Base-by-base conservation (phyloP, 1,284 basidiomycete genomes). In the Flammula alnicola region DNA sequence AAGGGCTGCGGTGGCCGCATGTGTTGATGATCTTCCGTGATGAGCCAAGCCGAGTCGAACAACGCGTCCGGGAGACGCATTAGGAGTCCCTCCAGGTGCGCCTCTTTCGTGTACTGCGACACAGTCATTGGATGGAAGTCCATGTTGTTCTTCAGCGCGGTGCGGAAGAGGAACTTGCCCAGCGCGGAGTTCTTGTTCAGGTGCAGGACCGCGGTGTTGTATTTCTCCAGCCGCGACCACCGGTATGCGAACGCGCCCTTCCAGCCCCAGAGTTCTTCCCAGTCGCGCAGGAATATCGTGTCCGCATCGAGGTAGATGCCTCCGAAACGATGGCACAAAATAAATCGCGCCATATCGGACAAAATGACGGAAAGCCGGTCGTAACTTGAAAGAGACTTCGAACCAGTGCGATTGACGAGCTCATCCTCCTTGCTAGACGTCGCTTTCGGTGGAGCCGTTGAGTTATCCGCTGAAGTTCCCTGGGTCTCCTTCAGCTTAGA, bases 81-180 rank as follows among this genome's bases (percentile, higher is more conserved):
- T 27, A 95, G 69, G 32, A 94, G 70, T 11, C 77, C 79, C 57
- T 92, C 88, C 29, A 93, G 60, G 50, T 83, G 74, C 1, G 91
- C 90, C 57, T 94, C 91, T 65, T 85, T 84, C 27, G 86, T 80
- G 63, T 95, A 95, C 45, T 80, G 73, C 41, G 86, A 84, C 33
- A 95, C 83, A 0, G 86, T 89, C 86, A 91, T 91, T 0, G 92
- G 91, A 62, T 93, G 92, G 66, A 95, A 93, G 67, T 93, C 91
- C 60, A 93, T 67, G 20, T 83, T 83, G 61, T 95, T 93, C 67
- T 86, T 87, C 53, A 94, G 69, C n/a, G 91, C 90, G 1, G 90
- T 91, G 40, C 85, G 82, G 74, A 95, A 91, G 48, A 95, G 70
- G 69, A 93, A 92, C 36, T 82, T 86, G 17, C 88, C 88, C 14